Percentiles rank a stretch among this genome's conserved stretches.
phyloP scores from a whole-genome alignment of 257 asterid species.

The Nemophila menziesii region DNA sequence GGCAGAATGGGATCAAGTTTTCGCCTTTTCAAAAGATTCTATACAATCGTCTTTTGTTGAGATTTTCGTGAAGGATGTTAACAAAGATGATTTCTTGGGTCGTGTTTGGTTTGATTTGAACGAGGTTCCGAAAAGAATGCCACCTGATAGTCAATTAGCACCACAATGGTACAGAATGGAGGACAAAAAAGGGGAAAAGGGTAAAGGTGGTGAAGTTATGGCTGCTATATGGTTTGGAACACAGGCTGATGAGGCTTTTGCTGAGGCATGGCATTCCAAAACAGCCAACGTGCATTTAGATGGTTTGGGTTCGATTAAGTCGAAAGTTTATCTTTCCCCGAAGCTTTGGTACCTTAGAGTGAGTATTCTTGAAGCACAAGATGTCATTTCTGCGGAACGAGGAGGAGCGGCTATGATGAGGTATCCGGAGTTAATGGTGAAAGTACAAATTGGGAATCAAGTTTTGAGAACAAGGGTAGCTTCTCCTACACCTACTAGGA shows the following conservation, averaged over 20 bases:
- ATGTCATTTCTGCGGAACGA: slow-evolving; percentile 46
- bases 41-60: slow-evolving; percentile 72
- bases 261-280: slow-evolving; percentile 91
- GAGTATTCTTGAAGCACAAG: slow-evolving; percentile 73
- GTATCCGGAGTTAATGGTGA: slow-evolving; percentile 65
- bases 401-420: slow-evolving; percentile 48
- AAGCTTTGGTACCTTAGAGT: slow-evolving; percentile 80
- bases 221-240: slow-evolving; percentile 79
- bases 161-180: slow-evolving; percentile 89
- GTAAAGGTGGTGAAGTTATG: slow-evolving; percentile 60
- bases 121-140: slow-evolving; percentile 73
- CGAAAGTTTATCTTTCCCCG: slow-evolving; percentile 71
- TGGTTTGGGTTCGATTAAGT: slow-evolving; percentile 62
- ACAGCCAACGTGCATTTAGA: slow-evolving; percentile 64
- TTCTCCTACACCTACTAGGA: slow-evolving; percentile 31
- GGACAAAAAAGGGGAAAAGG: slow-evolving; percentile 64
- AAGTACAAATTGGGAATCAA: slow-evolving; percentile 76
- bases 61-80: slow-evolving; percentile 47
- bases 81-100: slow-evolving; percentile 65
- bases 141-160: slow-evolving; percentile 72
- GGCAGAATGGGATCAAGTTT: slow-evolving; percentile 70
- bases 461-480: slow-evolving; percentile 58
- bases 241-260: slow-evolving; percentile 77
- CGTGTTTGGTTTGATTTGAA: slow-evolving; percentile 74
- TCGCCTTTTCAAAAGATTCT: slow-evolving; percentile 74